A percentile compares a stretch with the other conserved stretches of the same genome.
These are phyloP conservation scores for Zangia roseola DNA, from an alignment of 768 basidiomycete species.

Conservation along the genomic window DNA sequence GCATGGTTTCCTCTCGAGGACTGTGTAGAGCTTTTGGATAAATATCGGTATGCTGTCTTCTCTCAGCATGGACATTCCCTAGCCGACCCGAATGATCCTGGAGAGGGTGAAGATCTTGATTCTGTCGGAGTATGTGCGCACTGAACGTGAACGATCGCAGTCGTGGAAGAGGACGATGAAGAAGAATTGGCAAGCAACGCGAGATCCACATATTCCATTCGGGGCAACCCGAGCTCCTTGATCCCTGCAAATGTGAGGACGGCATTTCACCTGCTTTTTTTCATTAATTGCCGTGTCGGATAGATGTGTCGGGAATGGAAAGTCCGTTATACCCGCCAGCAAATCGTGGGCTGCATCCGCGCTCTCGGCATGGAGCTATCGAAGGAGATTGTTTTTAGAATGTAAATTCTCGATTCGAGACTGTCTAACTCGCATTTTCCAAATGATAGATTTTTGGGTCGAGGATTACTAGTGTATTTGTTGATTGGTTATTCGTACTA, in stretches of 20 bases:
- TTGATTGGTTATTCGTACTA: too few species aligned
- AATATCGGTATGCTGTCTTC: conserved; percentile 68
- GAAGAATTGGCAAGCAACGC: conserved; percentile 21
- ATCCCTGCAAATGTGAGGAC: conserved; percentile 27
- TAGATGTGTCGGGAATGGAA: conserved; percentile 31
- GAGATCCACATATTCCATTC: conserved; percentile 26
- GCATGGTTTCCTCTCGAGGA: conserved; percentile 68
- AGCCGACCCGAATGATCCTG: conserved; percentile 29
- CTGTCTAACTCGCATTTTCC: not conserved
- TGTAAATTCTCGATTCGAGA: conserved; percentile 11
- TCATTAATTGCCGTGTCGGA: conserved; percentile 5
- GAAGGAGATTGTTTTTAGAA: conserved; percentile 38
- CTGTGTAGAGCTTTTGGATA: conserved; percentile 62
- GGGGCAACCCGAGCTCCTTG: conserved; percentile 17
- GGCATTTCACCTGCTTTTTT: not conserved
- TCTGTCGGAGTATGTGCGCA: not conserved
- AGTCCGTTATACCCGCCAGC: conserved; percentile 28
- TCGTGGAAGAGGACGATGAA: conserved; percentile 9
- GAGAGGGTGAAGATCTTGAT: conserved; percentile 21
- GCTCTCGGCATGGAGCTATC: conserved; percentile 46
- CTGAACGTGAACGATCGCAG: conserved; percentile 22
- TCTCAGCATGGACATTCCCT: conserved; percentile 59
- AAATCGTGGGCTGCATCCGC: conserved; percentile 42
- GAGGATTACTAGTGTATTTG: not conserved
- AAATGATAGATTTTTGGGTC: not conserved